Evolutionary conservation across 192 early-diverging fungal species (phyloP).

Genomic region (Anaeromyces robustus): DNA sequence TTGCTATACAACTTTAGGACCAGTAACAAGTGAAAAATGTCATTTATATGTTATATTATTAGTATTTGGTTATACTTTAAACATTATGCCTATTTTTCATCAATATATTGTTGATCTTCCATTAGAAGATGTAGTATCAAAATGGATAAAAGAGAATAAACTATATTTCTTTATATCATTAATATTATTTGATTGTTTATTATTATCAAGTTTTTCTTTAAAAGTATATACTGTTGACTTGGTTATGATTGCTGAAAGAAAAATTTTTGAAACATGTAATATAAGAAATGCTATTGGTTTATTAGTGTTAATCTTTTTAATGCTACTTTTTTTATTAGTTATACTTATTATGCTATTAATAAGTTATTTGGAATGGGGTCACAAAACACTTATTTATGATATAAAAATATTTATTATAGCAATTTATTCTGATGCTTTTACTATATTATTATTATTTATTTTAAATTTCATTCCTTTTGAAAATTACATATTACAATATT

Average conservation of each 20-base stretch:
- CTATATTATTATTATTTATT: not conserved
- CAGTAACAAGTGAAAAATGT: not conserved
- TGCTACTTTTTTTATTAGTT: not conserved
- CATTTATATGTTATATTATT: not conserved
- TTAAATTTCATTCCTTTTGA: not conserved
- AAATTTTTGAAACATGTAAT: not conserved
- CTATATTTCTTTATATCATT: not conserved
- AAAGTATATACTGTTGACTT: not conserved
- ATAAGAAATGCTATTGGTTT: not conserved
- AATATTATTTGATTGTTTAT: not conserved
- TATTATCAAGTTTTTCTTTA: not conserved
- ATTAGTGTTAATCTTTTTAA: not conserved
- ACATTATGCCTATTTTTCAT: not conserved
- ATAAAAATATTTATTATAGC: not conserved
- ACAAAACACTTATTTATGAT: not conserved
- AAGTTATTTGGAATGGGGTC: not conserved
- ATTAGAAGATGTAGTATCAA: not conserved
- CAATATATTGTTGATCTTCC: not conserved
- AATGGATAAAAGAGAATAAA: not conserved
- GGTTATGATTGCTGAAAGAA: not conserved
- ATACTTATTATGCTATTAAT: not conserved
- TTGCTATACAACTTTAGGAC: not conserved
- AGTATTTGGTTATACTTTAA: not conserved
- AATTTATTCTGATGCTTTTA: not conserved
- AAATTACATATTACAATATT: not conserved